Percentiles rank a stretch among this genome's conserved stretches.
Evolutionary conservation across 2,329 filamentous ascomycete species (phyloP).

Genomic region (Teratosphaeria destructans): DNA sequence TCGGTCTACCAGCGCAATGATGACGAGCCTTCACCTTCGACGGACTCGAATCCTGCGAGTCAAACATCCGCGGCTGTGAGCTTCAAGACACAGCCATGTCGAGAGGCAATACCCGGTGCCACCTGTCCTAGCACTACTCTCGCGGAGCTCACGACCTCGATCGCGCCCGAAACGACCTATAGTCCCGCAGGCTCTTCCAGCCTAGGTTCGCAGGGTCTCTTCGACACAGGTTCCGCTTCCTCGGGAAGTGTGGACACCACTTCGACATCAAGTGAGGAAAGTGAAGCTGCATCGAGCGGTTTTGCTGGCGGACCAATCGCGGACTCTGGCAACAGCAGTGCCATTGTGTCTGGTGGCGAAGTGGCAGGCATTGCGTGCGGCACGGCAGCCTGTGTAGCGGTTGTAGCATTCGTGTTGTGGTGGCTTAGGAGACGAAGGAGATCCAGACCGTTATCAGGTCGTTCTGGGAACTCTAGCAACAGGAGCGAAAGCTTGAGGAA

Average conservation of each 20-base stretch:
- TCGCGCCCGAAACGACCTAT: neutral
- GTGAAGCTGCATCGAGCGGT: neutral
- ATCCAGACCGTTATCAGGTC: neutral
- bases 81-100: neutral
- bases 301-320: neutral
- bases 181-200: neutral
- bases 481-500: neutral
- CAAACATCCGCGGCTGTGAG: neutral
- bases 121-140: neutral
- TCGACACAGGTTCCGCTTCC: neutral
- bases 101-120: neutral
- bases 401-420: slow-evolving; percentile 1
- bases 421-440: neutral
- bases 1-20: neutral
- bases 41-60: neutral
- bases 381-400: neutral
- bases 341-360: neutral
- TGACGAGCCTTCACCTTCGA: neutral
- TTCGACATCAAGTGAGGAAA: neutral
- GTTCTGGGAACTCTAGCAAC: neutral
- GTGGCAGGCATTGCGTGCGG: slow-evolving; percentile 1
- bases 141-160: neutral
- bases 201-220: neutral
- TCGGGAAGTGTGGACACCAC: neutral
- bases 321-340: neutral